These are phyloP conservation scores for Solanum pimpinellifolium DNA, from an alignment of 257 asterid species.

Conservation along the genomic window DNA sequence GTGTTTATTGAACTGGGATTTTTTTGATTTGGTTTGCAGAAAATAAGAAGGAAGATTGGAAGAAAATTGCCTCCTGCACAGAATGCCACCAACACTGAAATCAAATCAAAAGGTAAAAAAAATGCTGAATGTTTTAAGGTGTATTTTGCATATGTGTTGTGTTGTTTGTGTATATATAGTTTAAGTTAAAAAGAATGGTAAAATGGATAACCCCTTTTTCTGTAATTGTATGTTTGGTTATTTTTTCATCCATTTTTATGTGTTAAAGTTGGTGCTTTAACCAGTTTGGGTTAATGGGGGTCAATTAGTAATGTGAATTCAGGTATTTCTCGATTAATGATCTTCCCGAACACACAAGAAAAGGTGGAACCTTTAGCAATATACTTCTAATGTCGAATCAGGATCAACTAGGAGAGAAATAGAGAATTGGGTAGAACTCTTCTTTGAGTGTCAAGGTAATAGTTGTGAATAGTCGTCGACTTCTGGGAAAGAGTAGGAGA, in stretches of 20 bases:
- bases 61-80: constrained; percentile 92
- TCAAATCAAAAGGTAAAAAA: constrained; percentile 50
- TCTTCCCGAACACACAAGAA: background rate
- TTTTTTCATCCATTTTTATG: background rate
- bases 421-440: background rate
- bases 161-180: background rate
- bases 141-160: background rate
- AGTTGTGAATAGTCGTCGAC: background rate
- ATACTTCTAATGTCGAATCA: background rate
- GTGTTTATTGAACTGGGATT: background rate
- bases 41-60: constrained; percentile 78
- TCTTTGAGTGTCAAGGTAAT: background rate
- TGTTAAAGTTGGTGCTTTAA: background rate
- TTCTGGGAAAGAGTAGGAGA: background rate
- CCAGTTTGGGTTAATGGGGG: background rate
- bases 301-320: background rate
- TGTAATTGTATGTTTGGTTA: background rate
- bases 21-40: constrained; percentile 26
- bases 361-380: background rate
- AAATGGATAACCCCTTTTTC: background rate
- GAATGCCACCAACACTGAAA: constrained; percentile 75
- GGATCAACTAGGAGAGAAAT: background rate
- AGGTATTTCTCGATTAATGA: background rate
- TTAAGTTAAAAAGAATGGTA: background rate
- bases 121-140: background rate